Evolutionary conservation across 2,329 filamentous ascomycete genomes (phyloP).

Genomic region (Apiospora arundinis): DNA sequence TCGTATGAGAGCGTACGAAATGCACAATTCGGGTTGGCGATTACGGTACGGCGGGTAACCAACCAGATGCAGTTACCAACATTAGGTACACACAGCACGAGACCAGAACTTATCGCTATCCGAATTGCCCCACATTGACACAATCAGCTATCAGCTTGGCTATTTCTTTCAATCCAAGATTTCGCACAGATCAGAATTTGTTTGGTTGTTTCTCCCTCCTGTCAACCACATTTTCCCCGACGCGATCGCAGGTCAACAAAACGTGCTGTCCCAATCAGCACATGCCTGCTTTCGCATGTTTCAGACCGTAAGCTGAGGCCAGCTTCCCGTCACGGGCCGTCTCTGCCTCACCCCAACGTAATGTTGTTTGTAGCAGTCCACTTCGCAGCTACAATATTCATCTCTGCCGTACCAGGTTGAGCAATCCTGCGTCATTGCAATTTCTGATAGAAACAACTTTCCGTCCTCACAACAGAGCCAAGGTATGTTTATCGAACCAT

Average conservation of each 20-base stretch:
- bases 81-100: too few relatives aligned
- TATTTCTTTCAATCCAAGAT: background rate
- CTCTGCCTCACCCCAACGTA: slow-evolving; percentile 1
- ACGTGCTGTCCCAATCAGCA: slow-evolving; percentile 4
- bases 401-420: slow-evolving; percentile 8
- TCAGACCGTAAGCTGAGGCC: slow-evolving; percentile 15
- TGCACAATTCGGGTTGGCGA: too few relatives aligned
- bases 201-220: background rate
- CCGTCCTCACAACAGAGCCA: background rate
- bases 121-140: background rate
- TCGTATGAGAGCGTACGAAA: background rate
- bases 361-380: background rate
- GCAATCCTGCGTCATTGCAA: background rate
- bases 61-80: too few relatives aligned
- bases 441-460: background rate
- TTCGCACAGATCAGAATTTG: background rate
- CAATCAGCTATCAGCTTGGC: slow-evolving; percentile 3
- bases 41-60: too few relatives aligned
- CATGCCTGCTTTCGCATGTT: slow-evolving; percentile 4
- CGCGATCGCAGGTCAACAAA: slow-evolving; percentile 1
- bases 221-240: background rate
- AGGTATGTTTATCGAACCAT: background rate
- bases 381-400: background rate
- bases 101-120: slow-evolving; percentile 11
- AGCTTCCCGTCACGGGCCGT: slow-evolving; percentile 12